phyloP scores from a whole-genome alignment of 2,329 filamentous ascomycete genomes.

The Neofusicoccum sp. region DNA sequence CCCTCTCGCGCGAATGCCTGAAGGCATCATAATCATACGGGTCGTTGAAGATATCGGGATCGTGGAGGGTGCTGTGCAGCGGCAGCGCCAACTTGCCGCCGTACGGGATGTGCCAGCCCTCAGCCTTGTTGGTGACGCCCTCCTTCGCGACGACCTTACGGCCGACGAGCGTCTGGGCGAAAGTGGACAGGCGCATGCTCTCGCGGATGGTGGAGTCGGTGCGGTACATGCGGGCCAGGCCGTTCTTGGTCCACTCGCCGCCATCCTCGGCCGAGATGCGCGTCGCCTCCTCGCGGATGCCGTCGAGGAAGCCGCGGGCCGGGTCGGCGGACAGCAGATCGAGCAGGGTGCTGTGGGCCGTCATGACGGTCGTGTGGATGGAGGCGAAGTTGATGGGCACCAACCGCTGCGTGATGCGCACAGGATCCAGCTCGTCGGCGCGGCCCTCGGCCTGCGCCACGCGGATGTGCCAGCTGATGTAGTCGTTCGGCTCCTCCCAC shows the following conservation, averaged over 20 bases:
- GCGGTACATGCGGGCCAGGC: conserved; percentile 26
- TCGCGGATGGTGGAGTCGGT: conserved; percentile 33
- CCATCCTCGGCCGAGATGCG: neutral
- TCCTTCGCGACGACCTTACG: conserved; percentile 28
- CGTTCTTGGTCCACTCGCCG: conserved; percentile 23
- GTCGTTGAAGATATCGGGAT: conserved; percentile 28
- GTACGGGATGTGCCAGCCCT: conserved; percentile 25
- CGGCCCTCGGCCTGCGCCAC: conserved; percentile 48
- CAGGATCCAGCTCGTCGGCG: conserved; percentile 46
- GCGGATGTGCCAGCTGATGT: conserved; percentile 57
- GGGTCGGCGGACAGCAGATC: conserved; percentile 21
- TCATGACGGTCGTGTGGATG: conserved; percentile 58
- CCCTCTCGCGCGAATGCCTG: conserved; percentile 28
- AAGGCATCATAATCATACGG: conserved; percentile 31
- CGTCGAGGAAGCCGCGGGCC: conserved; percentile 21
- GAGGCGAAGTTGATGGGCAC: conserved; percentile 59
- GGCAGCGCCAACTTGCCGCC: conserved; percentile 23
- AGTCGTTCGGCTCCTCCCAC: conserved; percentile 54
- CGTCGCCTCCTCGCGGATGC: neutral
- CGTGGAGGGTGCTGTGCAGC: conserved; percentile 34
- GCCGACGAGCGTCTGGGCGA: conserved; percentile 23
- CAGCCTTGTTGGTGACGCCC: conserved; percentile 27
- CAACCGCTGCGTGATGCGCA: conserved; percentile 51
- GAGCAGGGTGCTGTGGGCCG: conserved; percentile 40
- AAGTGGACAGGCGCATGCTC: conserved; percentile 28